Base-by-base conservation (phyloP, 2,329 filamentous ascomycete genomes). In the Penicillium sp. region DNA sequence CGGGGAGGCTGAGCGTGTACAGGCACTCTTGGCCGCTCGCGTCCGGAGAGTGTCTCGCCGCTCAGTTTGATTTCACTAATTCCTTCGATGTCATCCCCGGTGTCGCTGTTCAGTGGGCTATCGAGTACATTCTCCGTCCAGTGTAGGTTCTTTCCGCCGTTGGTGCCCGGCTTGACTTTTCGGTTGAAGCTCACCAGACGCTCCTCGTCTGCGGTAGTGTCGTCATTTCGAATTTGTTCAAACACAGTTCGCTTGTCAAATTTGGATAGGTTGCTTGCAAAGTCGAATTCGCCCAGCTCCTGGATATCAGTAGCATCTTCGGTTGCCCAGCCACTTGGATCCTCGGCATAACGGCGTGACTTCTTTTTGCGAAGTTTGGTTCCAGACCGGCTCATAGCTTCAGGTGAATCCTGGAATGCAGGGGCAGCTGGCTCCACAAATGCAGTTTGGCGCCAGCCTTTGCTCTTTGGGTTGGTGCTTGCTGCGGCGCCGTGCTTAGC, bases 231-330 rank as follows among this genome's bases (percentile, higher is more conserved):
- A 73, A 97, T 94, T 73, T 97, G 88, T 62, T 93, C 89, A 70
- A 99, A 99, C 9, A 97, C 85, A 1, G 87, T 87, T 53, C 88
- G 85, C 77, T 97, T 97, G 78, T 97, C 92, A 66, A 97, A 97
- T 69, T 96, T 96, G 44, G 90, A 92, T 31, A 97, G 80, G 62
- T 91, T 91, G 52, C 86, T 87, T 65, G 90, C 87, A 67, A 97
- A 97, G 73, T 97, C 93, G 66, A 97, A 97, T 58, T 97, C 94
- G 11, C 89, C 90, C 80, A 94, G 84, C 69, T 95, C 93, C 74
- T 93, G 90, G 22, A 94, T 90, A 69, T 97, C 94, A 0, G 91
- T 97, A 22, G 93, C 92, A 68, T 97, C 93, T 69, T 97, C 94
- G 0, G 93, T 97, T 4, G 90, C 91, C 92, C 93, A 97, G 4